Evolutionary conservation across 192 early-diverging fungal species (phyloP), one percentile per base, ranked within the genome.

Genomic region (Lobosporangium transversale): DNA sequence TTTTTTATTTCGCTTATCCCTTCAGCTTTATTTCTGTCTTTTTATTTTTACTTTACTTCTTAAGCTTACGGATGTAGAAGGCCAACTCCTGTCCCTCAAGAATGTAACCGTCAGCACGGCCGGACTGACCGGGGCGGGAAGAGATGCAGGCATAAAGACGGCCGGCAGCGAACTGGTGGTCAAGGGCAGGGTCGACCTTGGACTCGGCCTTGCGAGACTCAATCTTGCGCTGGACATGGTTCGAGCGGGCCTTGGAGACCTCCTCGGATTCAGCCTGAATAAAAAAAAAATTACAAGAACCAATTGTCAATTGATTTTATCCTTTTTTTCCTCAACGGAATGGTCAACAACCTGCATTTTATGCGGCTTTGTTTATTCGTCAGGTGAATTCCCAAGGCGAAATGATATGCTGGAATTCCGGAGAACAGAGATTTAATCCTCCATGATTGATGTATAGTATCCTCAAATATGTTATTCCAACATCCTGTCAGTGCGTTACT

Each of bases 81-180:
- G 98, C 97, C 70, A 99, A 93, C 88, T 99, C 97, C 91, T 97
- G 96, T 70, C 97, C 97, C 84, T 99, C 97, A 52, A 99, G 89
- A 79, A 99, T 93, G 90, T 98, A 98, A 58, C 97, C 97, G 83
- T 99, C 97, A 71, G 88, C 87, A 80, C 97, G 93, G 66, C 97
- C 97, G 78, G 93, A 93, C 88, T 99, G 97, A 79, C 97, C 97
- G 32, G 96, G 97, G 78, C 96, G 93, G 66, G 97, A 99, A 44
- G 95, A 81, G 79, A 99, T 85, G 80, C 91, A 89, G 79, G 97
- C 97, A 79, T 87, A 97, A 67, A 94, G 85, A 88, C 95, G 94
- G 76, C 95, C 95, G 60, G 95, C 89, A 82, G 85, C 87, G 80
- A 99, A 97, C 89, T 98, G 96, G 82, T 96, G 92, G 61, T 94